Conservation (phyloP, 257 asterid species). For the Jacaranda mimosifolia region DNA sequence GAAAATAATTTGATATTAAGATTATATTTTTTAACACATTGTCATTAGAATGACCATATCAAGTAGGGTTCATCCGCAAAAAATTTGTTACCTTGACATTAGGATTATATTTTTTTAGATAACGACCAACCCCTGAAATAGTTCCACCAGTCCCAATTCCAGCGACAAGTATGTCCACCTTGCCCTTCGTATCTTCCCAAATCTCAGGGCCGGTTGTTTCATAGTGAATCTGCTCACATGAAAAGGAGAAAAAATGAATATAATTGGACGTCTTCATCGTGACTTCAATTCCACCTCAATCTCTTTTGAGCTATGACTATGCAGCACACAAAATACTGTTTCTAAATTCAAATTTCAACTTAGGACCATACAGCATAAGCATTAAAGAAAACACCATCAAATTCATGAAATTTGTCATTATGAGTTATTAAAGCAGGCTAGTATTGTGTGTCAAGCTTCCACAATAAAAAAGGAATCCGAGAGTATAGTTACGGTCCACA, state of each 20-base stretch:
- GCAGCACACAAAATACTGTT: background rate
- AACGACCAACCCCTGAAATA: slow-evolving; percentile 89
- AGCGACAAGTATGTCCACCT: slow-evolving; percentile 94
- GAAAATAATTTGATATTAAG: slow-evolving; percentile 73
- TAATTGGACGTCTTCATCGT: slow-evolving; percentile 28
- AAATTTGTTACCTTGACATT: slow-evolving; percentile 65
- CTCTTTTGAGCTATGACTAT: background rate
- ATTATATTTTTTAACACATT: slow-evolving; percentile 43
- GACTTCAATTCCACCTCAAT: background rate
- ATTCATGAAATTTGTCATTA: background rate
- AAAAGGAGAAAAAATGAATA: background rate
- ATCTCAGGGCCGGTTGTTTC: slow-evolving; percentile 99
- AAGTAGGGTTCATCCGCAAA: background rate
- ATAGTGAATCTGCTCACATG: slow-evolving; percentile 70
- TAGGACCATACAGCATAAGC: slow-evolving; percentile 27
- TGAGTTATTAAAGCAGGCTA: slow-evolving; percentile 15
- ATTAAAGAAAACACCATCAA: slow-evolving; percentile 12
- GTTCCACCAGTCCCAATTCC: slow-evolving; percentile 99
- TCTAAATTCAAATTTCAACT: slow-evolving; percentile 11
- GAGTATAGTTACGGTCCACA: no score
- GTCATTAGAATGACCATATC: no score
- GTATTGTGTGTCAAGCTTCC: slow-evolving; percentile 16
- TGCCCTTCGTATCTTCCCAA: slow-evolving; percentile 98
- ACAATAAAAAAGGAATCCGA: no score
- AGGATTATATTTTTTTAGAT: slow-evolving; percentile 78